These are phyloP conservation scores for Colletotrichum chlorophyti DNA, from an alignment of 2,329 filamentous ascomycete genomes.

Conservation along the genomic window DNA sequence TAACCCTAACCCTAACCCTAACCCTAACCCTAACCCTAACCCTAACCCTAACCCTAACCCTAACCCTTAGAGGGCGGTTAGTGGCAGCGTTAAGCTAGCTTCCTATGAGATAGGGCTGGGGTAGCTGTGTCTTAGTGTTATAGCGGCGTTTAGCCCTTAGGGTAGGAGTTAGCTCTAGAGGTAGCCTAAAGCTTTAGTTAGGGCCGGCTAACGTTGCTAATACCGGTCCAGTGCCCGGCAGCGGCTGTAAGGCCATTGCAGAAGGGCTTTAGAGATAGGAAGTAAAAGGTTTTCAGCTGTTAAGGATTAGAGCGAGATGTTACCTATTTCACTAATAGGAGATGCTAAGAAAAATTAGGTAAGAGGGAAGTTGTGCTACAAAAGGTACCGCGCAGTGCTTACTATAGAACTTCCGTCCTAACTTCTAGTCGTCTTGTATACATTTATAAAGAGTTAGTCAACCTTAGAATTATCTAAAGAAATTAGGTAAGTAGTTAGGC, in stretches of 20 bases:
- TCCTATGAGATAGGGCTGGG: neutral
- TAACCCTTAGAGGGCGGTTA: neutral
- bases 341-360: neutral
- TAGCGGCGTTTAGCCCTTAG: neutral
- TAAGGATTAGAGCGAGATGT: neutral
- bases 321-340: neutral
- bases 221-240: neutral
- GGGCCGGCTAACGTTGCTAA: neutral
- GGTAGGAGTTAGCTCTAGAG: neutral
- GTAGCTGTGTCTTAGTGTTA: neutral
- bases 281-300: neutral
- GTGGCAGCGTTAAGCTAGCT: neutral
- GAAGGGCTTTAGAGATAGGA: neutral
- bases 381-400: no score
- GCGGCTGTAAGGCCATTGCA: neutral
- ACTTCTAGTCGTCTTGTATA: no score
- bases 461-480: no score
- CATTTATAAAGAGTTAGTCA: no score
- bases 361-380: neutral
- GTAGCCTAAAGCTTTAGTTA: neutral
- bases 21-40: no score
- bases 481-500: no score
- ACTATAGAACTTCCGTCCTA: no score
- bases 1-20: no score
- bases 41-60: no score